Base-by-base conservation (phyloP, 371 early-diverging fungal species). In the Actinomucor elegans region DNA sequence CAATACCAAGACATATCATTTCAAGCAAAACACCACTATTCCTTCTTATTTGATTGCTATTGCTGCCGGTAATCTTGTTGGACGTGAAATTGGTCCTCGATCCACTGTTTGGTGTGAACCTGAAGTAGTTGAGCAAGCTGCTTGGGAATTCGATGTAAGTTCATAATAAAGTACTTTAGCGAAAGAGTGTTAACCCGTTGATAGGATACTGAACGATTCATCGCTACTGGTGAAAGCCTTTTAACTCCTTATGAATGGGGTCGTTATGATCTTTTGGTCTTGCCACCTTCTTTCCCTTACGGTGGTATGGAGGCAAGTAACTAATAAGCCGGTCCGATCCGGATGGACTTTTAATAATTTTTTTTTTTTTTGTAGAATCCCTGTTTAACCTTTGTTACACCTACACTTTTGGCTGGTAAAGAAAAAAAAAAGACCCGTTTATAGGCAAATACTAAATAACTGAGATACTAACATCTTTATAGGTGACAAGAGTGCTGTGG, bases 171-270 rank as follows among this genome's bases (percentile, higher is more conserved):
- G 4, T 23, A 17, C 31, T 8, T 2, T 41, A 21, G 10, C 29
- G 34, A 1, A 31, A 11, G 4, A 32, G 7, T 28, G 3, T 18
- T 28, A 27, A 26, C 12, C 5, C 17, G 5, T 9, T 26, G 18
- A 21, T 50, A 64, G 64, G 95, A 93, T 58, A 93, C 95, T 21
- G 97, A 97, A 67, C 76, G 65, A 31, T 96, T 94, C 58, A 85
- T 98, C 54, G 71, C 73, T 45, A 88, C 85, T 4, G 96, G 93
- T 29, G 97, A 96, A 72, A 72, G 79, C 11, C 71, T 94, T 27
- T 74, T 96, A 51, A 94, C 92, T 40, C 93, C 94, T 23, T 98
- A 98, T 63, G 88, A 86, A 60, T 98, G 98, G 98, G 97, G 97
- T 23, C 85, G 91, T 53, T 98, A 97, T 71, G 98, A 98, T 71